Evolutionary conservation across 495 filamentous ascomycete species (phyloP), one percentile per base, ranked within the genome.

Genomic region (Aspergillus sclerotiicarbonarius): DNA sequence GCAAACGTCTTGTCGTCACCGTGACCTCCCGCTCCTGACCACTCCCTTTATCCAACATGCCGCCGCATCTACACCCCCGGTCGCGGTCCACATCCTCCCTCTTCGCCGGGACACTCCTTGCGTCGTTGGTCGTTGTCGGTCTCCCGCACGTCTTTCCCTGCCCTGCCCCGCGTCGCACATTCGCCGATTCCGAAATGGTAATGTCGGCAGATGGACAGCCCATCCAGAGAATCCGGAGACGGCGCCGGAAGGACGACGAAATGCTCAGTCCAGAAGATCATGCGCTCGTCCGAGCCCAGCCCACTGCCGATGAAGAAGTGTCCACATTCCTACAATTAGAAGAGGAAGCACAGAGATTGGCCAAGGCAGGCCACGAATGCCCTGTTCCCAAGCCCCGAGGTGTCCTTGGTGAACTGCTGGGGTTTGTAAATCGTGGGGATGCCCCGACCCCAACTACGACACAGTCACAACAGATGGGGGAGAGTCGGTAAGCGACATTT

Each of bases 91-190:
- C 94, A 58, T 90, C 86, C 49, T 91, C 91, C 25, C 87, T 98
- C 29, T 98, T 98, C 77, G 90, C 91, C 47, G 89, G 87, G n/a
- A 97, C 92, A n/a, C 81, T 97, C 35, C 77, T 89, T n/a, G 84
- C 90, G 20, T 90, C 88, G 61, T 95, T 98, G 69, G 80, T 96
- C 61, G 90, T 97, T 56, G 94, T 98, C 58, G 90, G 83, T 43
- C 78, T 96, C 51, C 94, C 94, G 25, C 94, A 98, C 66, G 66
- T 95, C n/a, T 81, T 98, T 46, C 94, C 94, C 1, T 98, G 94
- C 71, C 94, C 94, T 5, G 88, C 90, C 51, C 88, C 88, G n/a
- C 81, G 88, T 58, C 78, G 85, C 39, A 84, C 86, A 32, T 86
- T 85, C 58, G 85, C 88, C 63, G 89, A 93, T 68, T 87, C 81